Evolutionary conservation across 768 basidiomycete species (phyloP), one percentile per base, ranked within the genome.

Genomic region (Boletellus ananas): DNA sequence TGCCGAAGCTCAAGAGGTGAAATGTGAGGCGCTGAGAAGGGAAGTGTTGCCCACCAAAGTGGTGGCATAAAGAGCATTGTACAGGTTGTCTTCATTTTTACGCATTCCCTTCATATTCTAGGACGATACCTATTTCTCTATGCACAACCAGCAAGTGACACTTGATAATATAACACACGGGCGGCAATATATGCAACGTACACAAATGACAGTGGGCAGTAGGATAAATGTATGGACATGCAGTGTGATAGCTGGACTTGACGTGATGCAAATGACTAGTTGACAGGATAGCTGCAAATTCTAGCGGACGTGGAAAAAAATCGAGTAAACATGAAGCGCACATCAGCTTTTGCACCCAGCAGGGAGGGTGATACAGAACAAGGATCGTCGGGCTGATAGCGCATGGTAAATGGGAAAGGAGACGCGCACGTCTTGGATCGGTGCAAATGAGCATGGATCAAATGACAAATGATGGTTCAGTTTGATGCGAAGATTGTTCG

Each of bases 1-100:
- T 21, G 87, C 86, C 1, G 81, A 85, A 59, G 66, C 66, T 29
- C 84, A 87, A 56, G 72, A 76, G n/a, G 63, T 65, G 45, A 75
- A 70, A 56, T 85, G 76, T 49, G 81, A 86, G 52, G 61, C 70
- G 41, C 47, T 79, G 52, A 67, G 72, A 54, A 75, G 72, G 54
- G 72, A 78, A 48, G 58, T 69, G 5, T 49, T 67, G 5, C 52
- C 66, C 27, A 37, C 58, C 43, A 65, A 59, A 29, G 38, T 56
- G 18, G 21, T 43, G n/a, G 51, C 39, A 11, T 67, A 49, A 51
- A n/a, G 17, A 3, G 23, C 2, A 25, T 25, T 25, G 23, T 25
- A 25, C 23, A 43, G 37, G 38, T 37, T 46, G 31, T 53, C 45
- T 50, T 43, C 51, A 47, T 49, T 25, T 47, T 34, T 45, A 43